A percentile compares a stretch with the other conserved stretches of the same genome.
Evolutionary conservation across 2,329 filamentous ascomycete genomes (phyloP).

Genomic region (Calonectria leucothoes): DNA sequence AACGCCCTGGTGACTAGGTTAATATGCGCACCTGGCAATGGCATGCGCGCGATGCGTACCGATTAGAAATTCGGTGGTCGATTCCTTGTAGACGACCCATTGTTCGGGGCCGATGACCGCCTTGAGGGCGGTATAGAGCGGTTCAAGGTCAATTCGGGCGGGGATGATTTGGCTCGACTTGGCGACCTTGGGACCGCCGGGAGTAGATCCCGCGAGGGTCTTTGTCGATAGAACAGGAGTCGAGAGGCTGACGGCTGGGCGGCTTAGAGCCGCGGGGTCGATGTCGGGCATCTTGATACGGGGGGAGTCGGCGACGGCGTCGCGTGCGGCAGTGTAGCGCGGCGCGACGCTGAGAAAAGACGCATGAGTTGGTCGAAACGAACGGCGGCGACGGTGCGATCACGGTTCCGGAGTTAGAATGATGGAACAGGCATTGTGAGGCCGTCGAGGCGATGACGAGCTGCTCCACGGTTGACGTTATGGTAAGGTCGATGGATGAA

Average conservation of each 20-base stretch:
- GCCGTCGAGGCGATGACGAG: conserved; percentile 54
- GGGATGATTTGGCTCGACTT: conserved; percentile 74
- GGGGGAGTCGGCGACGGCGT: conserved; percentile 49
- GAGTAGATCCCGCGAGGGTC: conserved; percentile 64
- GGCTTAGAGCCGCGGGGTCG: conserved; percentile 76
- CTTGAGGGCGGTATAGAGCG: conserved; percentile 72
- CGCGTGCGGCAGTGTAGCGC: conserved; percentile 61
- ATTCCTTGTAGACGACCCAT: conserved; percentile 74
- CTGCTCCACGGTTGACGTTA: conserved; percentile 40
- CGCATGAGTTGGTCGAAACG: conserved; percentile 58
- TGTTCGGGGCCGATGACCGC: conserved; percentile 68
- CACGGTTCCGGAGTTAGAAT: conserved; percentile 49
- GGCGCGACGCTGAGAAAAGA: conserved; percentile 55
- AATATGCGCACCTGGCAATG: conserved; percentile 34
- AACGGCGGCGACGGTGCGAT: conserved; percentile 55
- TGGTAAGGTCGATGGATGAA: conserved; percentile 43
- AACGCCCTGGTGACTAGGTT: conserved; percentile 61
- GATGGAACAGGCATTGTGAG: conserved; percentile 59
- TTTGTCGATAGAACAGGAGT: conserved; percentile 70
- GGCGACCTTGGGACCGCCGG: conserved; percentile 61
- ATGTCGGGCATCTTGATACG: conserved; percentile 71
- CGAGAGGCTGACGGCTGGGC: conserved; percentile 67
- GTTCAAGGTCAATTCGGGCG: conserved; percentile 75
- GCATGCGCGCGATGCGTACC: conserved; percentile 54
- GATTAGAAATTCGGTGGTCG: conserved; percentile 71